Base-by-base conservation (phyloP, 2,329 filamentous ascomycete species). In the Ophiostoma sp. region DNA sequence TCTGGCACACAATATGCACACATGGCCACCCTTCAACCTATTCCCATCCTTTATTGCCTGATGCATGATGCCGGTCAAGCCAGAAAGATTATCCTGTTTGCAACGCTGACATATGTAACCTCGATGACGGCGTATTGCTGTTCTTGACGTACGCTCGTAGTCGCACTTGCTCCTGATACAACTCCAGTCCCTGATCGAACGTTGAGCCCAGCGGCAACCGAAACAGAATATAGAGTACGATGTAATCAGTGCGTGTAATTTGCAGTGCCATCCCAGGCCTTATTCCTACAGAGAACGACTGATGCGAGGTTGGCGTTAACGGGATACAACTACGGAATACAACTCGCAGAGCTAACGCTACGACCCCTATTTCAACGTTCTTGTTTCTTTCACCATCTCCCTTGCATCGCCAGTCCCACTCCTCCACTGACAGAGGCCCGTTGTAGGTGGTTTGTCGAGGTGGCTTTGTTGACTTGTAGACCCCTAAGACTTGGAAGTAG, bases 341-440 rank as follows among this genome's bases (percentile, higher is more conserved):
- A 27, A 57, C 52, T 57, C 17, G 44, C 20, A 48, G 36, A 48
- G 10, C 23, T 57, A 27, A 57, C 48, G 48, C n/a, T 57, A 57
- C 20, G 52, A 57, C 52, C 52, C 52, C n/a, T 57, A 57, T 57
- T 27, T n/a, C 20, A 27, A 27, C 52, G 52, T 27, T 8, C 27
- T 31, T 31, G 27, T 31, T 31, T 57, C 52, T 27, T 57, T 57
- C 52, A 57, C 52, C 52, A 31, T 27, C 52, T 57, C 52, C 52
- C 52, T 57, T 57, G 52, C 52, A 57, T 57, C 23, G 52, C 23
- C n/a, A 57, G 52, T 57, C 27, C 52, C 52, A 57, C 52, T 27
- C n/a, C 52, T 31, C 23, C 52, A 27, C 27, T 57, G 52, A 27
- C 52, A 57, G 52, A 27, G 27, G 7, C n/a, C 48, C 10, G 48